These are phyloP conservation scores for Coccomyxa sp. DNA, from an alignment of 139 green algal genomes.

Conservation along the genomic window DNA sequence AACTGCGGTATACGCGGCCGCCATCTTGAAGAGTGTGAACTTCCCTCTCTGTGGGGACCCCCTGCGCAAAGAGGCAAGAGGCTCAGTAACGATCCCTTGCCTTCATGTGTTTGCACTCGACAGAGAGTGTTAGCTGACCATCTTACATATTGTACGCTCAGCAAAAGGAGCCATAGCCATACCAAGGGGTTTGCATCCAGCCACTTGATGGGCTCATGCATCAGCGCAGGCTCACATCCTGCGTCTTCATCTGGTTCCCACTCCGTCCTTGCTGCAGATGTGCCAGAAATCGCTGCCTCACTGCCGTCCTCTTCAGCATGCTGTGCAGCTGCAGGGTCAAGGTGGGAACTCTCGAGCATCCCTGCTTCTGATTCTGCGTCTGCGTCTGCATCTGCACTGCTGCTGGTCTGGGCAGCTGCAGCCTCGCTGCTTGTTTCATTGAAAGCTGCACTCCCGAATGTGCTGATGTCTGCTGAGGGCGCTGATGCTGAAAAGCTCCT, in stretches of 20 bases:
- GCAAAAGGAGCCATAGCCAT: neutral
- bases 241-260: neutral
- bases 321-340: neutral
- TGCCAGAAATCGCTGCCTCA: neutral
- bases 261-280: no score
- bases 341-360: neutral
- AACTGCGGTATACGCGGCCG: neutral
- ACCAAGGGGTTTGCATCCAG: neutral
- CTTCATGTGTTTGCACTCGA: neutral
- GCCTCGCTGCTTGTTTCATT: no score
- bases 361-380: neutral
- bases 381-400: neutral
- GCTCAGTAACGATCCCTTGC: neutral
- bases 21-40: conserved; percentile 15
- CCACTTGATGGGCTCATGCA: neutral
- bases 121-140: neutral
- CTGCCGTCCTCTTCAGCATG: neutral
- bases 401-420: neutral
- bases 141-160: neutral
- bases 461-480: no score
- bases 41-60: conserved; percentile 71
- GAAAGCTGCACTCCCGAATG: no score
- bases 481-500: no score
- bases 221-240: neutral
- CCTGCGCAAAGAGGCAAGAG: conserved; percentile 16